Evolutionary conservation across 148 eudicot species (phyloP).

Genomic region (Arctostaphylos glauca): DNA sequence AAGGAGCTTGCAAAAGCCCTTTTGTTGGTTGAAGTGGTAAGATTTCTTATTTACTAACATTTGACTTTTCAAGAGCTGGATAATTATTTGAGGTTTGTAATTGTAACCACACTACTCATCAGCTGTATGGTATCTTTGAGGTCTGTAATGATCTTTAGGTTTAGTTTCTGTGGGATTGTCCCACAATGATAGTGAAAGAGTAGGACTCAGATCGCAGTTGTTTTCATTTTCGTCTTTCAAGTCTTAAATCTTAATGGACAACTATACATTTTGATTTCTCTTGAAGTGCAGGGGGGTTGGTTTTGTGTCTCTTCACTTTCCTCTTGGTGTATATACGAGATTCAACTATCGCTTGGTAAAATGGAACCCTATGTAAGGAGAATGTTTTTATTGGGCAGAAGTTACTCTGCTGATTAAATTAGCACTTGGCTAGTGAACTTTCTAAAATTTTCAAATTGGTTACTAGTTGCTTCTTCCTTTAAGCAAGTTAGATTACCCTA

Average conservation of each 20-base stretch:
- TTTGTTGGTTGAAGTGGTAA: too few species aligned
- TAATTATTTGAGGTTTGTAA: too few species aligned
- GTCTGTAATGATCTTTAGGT: conserved; percentile 32
- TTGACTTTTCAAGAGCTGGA: too few species aligned
- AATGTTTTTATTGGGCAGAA: neutral
- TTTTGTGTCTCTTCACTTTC: neutral
- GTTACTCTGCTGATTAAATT: neutral
- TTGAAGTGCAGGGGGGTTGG: neutral
- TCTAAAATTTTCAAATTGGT: neutral
- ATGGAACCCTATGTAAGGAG: neutral
- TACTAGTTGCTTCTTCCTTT: neutral
- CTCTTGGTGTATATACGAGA: neutral
- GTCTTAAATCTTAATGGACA: neutral
- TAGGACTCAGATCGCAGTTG: neutral
- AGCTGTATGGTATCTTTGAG: conserved; percentile 97
- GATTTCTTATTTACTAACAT: too few species aligned
- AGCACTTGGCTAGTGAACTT: neutral
- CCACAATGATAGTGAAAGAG: neutral
- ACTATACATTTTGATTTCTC: neutral
- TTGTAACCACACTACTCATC: conserved; percentile 96
- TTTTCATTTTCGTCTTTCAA: neutral
- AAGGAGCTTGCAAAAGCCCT: too few species aligned
- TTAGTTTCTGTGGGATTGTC: neutral
- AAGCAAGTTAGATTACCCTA: neutral
- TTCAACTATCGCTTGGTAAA: neutral